phyloP scores from a whole-genome alignment of 1,284 basidiomycete species.

The Clitocybe nebularis region DNA sequence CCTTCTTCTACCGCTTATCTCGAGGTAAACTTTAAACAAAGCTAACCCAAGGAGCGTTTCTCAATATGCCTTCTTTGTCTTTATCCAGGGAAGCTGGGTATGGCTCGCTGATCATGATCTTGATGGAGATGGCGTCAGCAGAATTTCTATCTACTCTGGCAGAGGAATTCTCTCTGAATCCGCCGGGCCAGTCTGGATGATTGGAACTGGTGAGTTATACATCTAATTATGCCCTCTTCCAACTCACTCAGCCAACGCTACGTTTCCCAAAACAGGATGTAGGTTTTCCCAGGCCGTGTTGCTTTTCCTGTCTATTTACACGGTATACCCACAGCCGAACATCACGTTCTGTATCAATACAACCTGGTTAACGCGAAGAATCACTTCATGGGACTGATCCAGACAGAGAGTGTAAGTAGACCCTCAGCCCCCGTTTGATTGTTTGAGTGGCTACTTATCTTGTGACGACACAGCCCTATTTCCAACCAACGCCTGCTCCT shows the following conservation, averaged over 20 bases:
- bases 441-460: too few relatives aligned
- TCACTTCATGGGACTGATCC: slow-evolving; percentile 71
- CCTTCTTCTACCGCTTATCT: slow-evolving; percentile 52
- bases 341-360: slow-evolving; percentile 68
- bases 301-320: too few relatives aligned
- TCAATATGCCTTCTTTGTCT: not conserved
- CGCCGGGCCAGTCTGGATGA: slow-evolving; percentile 68
- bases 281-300: too few relatives aligned
- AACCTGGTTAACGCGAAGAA: slow-evolving; percentile 56
- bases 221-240: too few relatives aligned
- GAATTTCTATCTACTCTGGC: slow-evolving; percentile 64
- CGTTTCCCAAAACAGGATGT: too few relatives aligned
- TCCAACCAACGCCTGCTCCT: slow-evolving; percentile 56
- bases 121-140: slow-evolving; percentile 39
- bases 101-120: slow-evolving; percentile 81
- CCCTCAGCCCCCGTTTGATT: too few relatives aligned
- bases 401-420: slow-evolving; percentile 58
- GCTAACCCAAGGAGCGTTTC: not conserved
- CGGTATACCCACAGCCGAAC: slow-evolving; percentile 41
- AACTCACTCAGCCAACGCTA: too few relatives aligned
- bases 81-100: slow-evolving; percentile 63
- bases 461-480: slow-evolving; percentile 65
- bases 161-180: slow-evolving; percentile 78
- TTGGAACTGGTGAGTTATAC: slow-evolving; percentile 63
- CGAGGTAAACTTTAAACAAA: slow-evolving; percentile 33